Evolutionary conservation across 345 rosid genomes (phyloP).

Genomic region (Isatis tinctoria): DNA sequence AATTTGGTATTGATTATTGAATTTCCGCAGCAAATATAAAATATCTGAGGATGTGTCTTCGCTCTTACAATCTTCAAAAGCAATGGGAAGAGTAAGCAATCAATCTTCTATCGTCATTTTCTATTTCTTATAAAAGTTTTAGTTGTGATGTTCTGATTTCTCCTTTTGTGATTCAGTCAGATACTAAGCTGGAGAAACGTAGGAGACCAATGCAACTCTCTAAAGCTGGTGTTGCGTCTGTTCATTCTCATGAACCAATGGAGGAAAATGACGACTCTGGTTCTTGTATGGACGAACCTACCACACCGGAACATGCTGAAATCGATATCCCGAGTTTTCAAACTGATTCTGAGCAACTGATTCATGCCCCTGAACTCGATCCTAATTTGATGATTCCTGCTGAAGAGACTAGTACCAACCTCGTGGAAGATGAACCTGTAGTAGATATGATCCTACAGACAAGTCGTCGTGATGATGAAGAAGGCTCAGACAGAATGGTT

Average conservation of each 20-base stretch:
- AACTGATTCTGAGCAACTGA: neutral
- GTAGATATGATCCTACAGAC: neutral
- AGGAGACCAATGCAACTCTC: slow-evolving; percentile 40
- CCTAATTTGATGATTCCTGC: slow-evolving; percentile 17
- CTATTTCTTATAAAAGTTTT: no score
- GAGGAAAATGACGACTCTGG: no score
- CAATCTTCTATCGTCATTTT: no score
- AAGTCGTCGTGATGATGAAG: neutral
- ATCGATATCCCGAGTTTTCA: neutral
- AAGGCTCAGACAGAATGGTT: neutral
- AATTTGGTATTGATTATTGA: neutral
- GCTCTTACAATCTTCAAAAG: no score
- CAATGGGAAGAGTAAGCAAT: no score
- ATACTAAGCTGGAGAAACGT: neutral
- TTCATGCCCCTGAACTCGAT: slow-evolving; percentile 1
- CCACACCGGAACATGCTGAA: neutral
- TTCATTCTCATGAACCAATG: slow-evolving; percentile 6
- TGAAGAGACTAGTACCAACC: slow-evolving; percentile 23
- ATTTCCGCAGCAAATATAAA: slow-evolving; percentile 57
- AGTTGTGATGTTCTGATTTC: no score
- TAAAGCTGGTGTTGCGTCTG: slow-evolving; percentile 52
- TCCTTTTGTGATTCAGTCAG: no score
- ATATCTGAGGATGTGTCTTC: slow-evolving; percentile 44
- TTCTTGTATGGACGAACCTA: no score
- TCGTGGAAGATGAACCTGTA: slow-evolving; percentile 11